phyloP scores from a whole-genome alignment of 495 filamentous ascomycete genomes.

The Bombardia bombarda region DNA sequence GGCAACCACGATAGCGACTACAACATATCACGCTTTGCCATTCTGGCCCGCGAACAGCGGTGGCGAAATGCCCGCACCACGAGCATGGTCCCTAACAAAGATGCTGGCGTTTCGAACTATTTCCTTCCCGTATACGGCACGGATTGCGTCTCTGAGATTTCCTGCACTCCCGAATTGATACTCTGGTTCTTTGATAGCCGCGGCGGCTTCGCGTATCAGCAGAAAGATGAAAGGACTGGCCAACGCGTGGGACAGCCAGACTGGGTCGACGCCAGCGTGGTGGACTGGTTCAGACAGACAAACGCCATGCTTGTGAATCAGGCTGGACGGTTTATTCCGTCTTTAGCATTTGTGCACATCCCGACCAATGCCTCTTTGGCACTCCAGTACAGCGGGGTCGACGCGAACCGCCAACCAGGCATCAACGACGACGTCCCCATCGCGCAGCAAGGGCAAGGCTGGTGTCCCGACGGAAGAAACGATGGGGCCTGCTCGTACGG shows the following conservation, averaged over 20 bases:
- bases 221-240: conserved; percentile 21
- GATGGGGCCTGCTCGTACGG: conserved; percentile 33
- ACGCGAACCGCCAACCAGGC: conserved; percentile 45
- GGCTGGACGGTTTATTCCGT: conserved; percentile 42
- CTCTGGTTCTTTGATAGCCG: conserved; percentile 73
- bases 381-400: conserved; percentile 39
- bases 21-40: conserved; percentile 47
- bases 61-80: conserved; percentile 49
- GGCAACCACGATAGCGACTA: conserved; percentile 65
- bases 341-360: conserved; percentile 67
- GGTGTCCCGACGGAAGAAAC: conserved; percentile 35
- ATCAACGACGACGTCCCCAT: conserved; percentile 57
- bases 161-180: conserved; percentile 34
- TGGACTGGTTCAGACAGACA: conserved; percentile 52
- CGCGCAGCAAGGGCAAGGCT: conserved; percentile 42
- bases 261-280: conserved; percentile 43
- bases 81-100: conserved; percentile 29
- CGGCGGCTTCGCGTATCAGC: conserved; percentile 51
- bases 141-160: conserved; percentile 11
- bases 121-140: conserved; percentile 42
- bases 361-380: conserved; percentile 50
- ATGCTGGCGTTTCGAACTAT: conserved; percentile 63
- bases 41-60: conserved; percentile 46
- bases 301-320: conserved; percentile 29
- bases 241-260: conserved; percentile 27